Conservation (phyloP, 805 yeast genomes). For the Candida hungchunana region DNA sequence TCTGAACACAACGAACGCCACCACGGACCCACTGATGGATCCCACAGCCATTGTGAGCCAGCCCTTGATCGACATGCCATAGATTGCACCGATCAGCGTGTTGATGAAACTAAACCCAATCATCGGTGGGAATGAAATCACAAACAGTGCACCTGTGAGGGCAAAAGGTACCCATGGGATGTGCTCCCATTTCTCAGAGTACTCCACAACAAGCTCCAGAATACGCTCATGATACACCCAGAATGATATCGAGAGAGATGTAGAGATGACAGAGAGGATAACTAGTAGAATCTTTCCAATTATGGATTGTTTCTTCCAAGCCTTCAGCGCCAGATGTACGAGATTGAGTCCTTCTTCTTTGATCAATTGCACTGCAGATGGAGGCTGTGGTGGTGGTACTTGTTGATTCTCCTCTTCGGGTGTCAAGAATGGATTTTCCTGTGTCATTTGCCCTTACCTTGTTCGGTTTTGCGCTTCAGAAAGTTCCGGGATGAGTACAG, state of each 20-base stretch:
- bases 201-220: conserved; percentile 18
- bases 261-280: not conserved
- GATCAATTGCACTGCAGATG: conserved; percentile 1
- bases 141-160: conserved; percentile 49
- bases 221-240: conserved; percentile 19
- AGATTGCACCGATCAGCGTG: conserved; percentile 71
- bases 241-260: conserved; percentile 6
- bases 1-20: conserved; percentile 68
- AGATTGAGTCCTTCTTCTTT: conserved; percentile 4
- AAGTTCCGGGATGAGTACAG: no score
- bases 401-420: conserved; percentile 1
- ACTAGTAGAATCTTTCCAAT: conserved; percentile 13
- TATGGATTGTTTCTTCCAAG: conserved; percentile 17
- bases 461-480: no score
- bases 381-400: not conserved
- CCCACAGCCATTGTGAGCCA: conserved; percentile 74
- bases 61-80: conserved; percentile 69
- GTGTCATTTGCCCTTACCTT: conserved; percentile 3
- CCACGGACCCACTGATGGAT: conserved; percentile 67
- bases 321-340: conserved; percentile 3
- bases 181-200: conserved; percentile 24
- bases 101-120: conserved; percentile 74
- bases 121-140: conserved; percentile 87
- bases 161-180: conserved; percentile 36
- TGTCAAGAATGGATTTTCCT: conserved; percentile 7